Evolutionary conservation across 257 asterid genomes (phyloP).

Genomic region (Nicotiana paniculata): DNA sequence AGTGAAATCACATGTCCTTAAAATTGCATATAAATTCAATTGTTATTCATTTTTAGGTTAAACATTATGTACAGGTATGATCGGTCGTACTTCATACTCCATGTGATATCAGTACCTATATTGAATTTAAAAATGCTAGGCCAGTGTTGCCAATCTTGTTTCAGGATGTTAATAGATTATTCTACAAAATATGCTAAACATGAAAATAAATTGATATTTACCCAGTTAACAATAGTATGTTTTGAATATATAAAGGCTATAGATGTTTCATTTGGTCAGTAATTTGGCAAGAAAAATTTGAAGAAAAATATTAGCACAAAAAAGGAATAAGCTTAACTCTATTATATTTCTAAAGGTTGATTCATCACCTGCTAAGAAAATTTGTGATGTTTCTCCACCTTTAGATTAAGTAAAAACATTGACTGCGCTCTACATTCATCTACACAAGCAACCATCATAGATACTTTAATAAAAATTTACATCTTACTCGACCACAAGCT

Average conservation of each 20-base stretch:
- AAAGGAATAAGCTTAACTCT: not conserved
- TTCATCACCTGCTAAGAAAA: not conserved
- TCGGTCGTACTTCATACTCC: not conserved
- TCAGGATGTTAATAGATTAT: not conserved
- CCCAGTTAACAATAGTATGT: not conserved
- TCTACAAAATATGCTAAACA: not conserved
- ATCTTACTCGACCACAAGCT: not conserved
- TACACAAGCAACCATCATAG: not conserved
- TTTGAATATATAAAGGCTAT: not conserved
- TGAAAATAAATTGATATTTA: not conserved
- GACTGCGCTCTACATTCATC: not conserved
- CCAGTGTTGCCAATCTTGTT: not conserved
- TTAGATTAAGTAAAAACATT: not conserved
- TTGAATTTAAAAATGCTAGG: not conserved
- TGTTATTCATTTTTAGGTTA: no score
- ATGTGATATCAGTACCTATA: not conserved
- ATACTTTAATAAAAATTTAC: not conserved
- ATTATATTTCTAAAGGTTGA: conserved; percentile 1
- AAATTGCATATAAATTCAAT: no score
- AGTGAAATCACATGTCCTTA: no score
- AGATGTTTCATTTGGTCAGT: not conserved
- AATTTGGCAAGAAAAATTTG: not conserved
- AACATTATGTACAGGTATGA: not conserved
- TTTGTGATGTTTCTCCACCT: not conserved
- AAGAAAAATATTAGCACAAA: not conserved